Base-by-base conservation (phyloP, 768 basidiomycete species). In the Panellus pusillus region DNA sequence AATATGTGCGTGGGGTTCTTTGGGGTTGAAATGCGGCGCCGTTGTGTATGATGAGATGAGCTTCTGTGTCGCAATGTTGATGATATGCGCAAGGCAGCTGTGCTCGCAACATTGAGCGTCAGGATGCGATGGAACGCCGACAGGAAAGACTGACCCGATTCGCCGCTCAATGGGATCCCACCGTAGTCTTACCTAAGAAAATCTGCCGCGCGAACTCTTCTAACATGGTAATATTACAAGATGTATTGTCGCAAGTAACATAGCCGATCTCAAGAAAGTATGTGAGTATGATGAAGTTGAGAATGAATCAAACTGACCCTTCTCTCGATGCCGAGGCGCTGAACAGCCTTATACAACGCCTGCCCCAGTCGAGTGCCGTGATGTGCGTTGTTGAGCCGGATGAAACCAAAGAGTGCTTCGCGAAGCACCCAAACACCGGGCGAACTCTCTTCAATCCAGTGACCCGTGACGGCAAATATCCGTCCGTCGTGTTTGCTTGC, bases 401-500 rank as follows among this genome's bases (percentile, higher is more conserved):
- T 65, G 44, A 76, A 76, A 1, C 73, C 74, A 1, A 74, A 44
- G 0, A 77, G 53, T 1, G 63, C 65, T 27, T 44, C 58, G 19
- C 70, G 35, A 9, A 69, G 36, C 24, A 60, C 47, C 70, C 69
- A 74, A 5, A 55, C 36, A 1, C 51, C 50, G 11, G 59, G 51
- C 1, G 19, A 9, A 1, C 12, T 31, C 54, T 72, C 68, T 29
- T 74, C 68, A 32, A 74, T 69, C 72, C 74, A 76, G 46, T 72
- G 70, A 0, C 63, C 70, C 0, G 68, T 76, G 1, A 73, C 69
- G 0, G 67, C 73, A 58, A 72, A 55, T 76, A 77, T 0, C 58
- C 66, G 55, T 75, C 71, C 0, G 54, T 50, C 54, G 70, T 74
- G 9, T 29, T 45, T 2, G 74, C 74, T 42, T 72, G 71, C 75